Evolutionary conservation across 169 alveolate species (phyloP), one percentile per base, ranked within the genome.

Genomic region (Miamiensis avidus): DNA sequence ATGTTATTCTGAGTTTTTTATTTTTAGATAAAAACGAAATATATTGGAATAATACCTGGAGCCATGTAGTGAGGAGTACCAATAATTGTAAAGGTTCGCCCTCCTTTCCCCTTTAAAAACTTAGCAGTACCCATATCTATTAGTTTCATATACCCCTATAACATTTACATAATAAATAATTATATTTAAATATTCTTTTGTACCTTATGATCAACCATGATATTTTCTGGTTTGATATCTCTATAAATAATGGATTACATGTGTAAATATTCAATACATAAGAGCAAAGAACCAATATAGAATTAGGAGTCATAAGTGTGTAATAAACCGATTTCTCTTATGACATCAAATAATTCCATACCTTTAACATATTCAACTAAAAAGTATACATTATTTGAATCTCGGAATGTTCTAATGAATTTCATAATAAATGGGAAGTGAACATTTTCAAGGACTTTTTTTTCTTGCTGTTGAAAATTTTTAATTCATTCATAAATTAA

Each of bases 11-110:
- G 20, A 49, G 20, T 49, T 49, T 49, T 11, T 49, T 49, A 11
- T 49, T 49, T 49, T 11, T 49, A 49, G 4, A 11, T 49, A 49
- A 49, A 49, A 11, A 11, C 20, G 20, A 49, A 49, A 49, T 11
- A 11, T 49, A 49, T 11, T 11, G 4, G 69, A 49, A 49, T 49
- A 49, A 11, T 49, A 49, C 69, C 96, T 26, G 98, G 98, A 72
- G 96, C 95, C 88, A 93, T 94, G 76, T 95, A 95, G 65, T 91
- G 94, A 6, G 98, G 97, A 29, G 98, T 94, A 1, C 98, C 98
- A 29, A 95, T 89, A 31, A 95, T 84, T 29, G 98, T 96, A 83
- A 92, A 94, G 65, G 98, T 94, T 81, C 96, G 85, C 84, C 94
- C 93, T 88, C 86, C 79, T 86, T 81, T 86, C 0, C 84, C 87